These are phyloP conservation scores for Syzygium malaccense DNA, from an alignment of 441 rosid genomes.

Conservation along the genomic window DNA sequence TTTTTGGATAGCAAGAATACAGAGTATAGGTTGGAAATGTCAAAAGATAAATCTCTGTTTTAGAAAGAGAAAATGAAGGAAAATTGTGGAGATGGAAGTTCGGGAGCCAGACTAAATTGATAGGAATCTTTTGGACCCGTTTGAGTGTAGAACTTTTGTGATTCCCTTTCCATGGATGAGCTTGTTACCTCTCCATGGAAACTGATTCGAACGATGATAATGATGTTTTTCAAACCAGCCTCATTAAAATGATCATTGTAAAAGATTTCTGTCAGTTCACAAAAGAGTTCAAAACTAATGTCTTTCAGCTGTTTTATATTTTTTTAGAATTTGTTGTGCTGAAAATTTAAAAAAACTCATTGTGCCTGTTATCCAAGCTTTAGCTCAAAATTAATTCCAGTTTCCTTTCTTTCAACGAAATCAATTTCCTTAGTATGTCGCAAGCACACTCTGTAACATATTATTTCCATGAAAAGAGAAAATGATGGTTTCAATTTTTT, in stretches of 20 bases:
- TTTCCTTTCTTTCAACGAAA: background rate
- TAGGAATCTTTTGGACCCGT: background rate
- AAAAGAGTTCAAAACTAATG: background rate
- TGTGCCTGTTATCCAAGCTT: background rate
- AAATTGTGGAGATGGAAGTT: background rate
- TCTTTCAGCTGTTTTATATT: background rate
- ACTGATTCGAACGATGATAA: background rate
- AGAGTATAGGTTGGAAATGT: background rate
- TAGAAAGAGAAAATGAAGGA: background rate
- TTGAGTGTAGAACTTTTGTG: background rate
- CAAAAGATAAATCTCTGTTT: background rate
- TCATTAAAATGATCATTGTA: background rate
- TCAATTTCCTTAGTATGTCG: background rate
- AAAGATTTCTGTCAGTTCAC: background rate
- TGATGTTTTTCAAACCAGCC: background rate
- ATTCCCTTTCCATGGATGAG: background rate
- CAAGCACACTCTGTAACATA: background rate
- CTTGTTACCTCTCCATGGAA: background rate
- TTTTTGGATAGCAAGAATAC: background rate
- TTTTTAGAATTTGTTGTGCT: background rate
- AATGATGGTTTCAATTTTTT: background rate
- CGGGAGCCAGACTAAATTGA: background rate
- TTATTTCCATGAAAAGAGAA: background rate
- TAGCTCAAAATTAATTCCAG: background rate
- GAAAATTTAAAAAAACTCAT: background rate